A percentile compares a stretch with the other conserved stretches of the same genome.
Evolutionary conservation across 2,329 filamentous ascomycete genomes (phyloP).

Genomic region (Trichoderma breve): DNA sequence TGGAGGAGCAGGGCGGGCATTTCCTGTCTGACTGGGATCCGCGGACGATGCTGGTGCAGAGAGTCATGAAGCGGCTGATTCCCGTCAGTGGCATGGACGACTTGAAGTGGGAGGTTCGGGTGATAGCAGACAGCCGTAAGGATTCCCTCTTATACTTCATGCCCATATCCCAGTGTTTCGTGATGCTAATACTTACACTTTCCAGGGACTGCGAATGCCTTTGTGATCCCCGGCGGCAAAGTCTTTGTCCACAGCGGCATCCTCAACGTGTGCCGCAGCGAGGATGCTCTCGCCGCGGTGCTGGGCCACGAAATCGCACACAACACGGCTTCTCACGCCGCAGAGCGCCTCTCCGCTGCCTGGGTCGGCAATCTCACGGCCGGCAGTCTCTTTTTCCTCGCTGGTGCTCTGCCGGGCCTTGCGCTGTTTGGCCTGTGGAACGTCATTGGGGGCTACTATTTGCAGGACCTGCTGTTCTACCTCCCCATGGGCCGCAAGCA

Average conservation of each 20-base stretch:
- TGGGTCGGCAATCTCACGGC: conserved; percentile 53
- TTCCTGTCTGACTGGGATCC: conserved; percentile 61
- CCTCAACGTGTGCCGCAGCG: conserved; percentile 62
- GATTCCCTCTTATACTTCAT: not conserved
- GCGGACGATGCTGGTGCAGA: conserved; percentile 55
- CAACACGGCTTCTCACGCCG: conserved; percentile 65
- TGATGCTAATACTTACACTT: not conserved
- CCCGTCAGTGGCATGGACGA: conserved; percentile 61
- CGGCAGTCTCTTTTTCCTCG: conserved; percentile 50
- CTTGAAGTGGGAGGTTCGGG: conserved; percentile 67
- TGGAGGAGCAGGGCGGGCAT: conserved; percentile 49
- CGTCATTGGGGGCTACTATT: conserved; percentile 42
- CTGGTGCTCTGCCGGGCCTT: conserved; percentile 43
- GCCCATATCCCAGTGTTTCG: not conserved
- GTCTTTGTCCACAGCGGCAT: conserved; percentile 78
- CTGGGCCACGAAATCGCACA: conserved; percentile 80
- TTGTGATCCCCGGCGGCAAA: conserved; percentile 75
- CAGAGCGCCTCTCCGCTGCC: conserved; percentile 58
- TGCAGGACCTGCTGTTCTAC: conserved; percentile 63
- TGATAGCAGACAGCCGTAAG: conserved; percentile 64
- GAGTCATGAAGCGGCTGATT: conserved; percentile 65
- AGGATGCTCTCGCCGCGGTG: conserved; percentile 71
- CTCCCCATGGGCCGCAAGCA: conserved; percentile 68
- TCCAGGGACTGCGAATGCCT: conserved; percentile 62
- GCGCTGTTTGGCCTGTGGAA: conserved; percentile 40